These are phyloP conservation scores for Russula vinacea DNA, from an alignment of 768 basidiomycete species.

Conservation along the genomic window DNA sequence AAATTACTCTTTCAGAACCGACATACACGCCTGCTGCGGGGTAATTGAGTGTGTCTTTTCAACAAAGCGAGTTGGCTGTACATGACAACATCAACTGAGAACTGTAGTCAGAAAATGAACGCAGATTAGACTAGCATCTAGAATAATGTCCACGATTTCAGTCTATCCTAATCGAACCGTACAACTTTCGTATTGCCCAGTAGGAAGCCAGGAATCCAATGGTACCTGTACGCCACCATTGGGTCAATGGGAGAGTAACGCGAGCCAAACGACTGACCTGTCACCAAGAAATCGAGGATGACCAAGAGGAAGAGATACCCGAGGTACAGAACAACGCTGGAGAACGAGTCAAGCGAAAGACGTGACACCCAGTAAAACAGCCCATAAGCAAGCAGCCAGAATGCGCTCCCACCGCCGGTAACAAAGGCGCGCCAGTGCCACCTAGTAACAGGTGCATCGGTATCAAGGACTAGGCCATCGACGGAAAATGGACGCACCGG, in stretches of 20 bases:
- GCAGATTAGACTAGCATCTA: conserved; percentile 1
- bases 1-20: not conserved
- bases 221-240: conserved; percentile 52
- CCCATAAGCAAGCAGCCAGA: conserved; percentile 89
- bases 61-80: not conserved
- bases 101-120: not conserved
- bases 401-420: conserved; percentile 85
- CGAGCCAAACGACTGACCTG: conserved; percentile 50
- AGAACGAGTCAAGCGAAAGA: conserved; percentile 77
- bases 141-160: conserved; percentile 29
- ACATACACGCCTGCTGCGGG: not conserved
- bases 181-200: conserved; percentile 84
- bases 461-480: conserved; percentile 3
- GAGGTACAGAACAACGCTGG: conserved; percentile 80
- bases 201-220: conserved; percentile 91
- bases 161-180: conserved; percentile 79
- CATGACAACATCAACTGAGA: not conserved
- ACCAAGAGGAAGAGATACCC: conserved; percentile 86
- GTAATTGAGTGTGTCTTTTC: conserved; percentile 1
- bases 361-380: conserved; percentile 85
- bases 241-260: conserved; percentile 1
- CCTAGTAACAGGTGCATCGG: conserved; percentile 39
- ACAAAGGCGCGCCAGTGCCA: conserved; percentile 98
- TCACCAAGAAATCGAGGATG: conserved; percentile 82
- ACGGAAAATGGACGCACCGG: conserved; percentile 46